Percentiles rank a stretch among this genome's conserved stretches.
Evolutionary conservation across 2,329 filamentous ascomycete genomes (phyloP).

Genomic region (Allantophomopsis cytisporea): DNA sequence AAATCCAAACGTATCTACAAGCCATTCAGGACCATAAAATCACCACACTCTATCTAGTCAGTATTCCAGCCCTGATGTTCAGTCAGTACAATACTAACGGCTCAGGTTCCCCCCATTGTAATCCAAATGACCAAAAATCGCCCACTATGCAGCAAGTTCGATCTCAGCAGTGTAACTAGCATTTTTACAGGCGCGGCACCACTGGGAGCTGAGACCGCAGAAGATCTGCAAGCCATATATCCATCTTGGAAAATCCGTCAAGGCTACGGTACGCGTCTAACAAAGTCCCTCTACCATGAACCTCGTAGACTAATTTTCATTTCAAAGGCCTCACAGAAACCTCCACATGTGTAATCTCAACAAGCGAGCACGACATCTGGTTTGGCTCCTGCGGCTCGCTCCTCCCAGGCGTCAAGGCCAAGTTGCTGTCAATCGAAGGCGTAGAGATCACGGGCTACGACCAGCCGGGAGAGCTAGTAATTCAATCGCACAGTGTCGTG

Average conservation of each 20-base stretch:
- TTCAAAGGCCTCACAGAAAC: constrained; percentile 60
- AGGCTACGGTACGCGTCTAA: constrained; percentile 44
- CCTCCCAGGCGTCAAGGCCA: constrained; percentile 48
- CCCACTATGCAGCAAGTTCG: constrained; percentile 47
- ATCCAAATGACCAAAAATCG: constrained; percentile 59
- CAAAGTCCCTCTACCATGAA: not conserved
- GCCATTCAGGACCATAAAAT: constrained; percentile 60
- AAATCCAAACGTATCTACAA: constrained; percentile 48
- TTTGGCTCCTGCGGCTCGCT: constrained; percentile 62
- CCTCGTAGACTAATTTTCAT: not conserved
- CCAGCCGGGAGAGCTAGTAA: constrained; percentile 65
- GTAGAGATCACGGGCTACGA: constrained; percentile 58
- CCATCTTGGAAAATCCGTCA: constrained; percentile 55
- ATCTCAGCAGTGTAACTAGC: constrained; percentile 51
- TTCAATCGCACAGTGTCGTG: constrained; percentile 64
- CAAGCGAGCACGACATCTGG: constrained; percentile 47
- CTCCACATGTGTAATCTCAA: constrained; percentile 52
- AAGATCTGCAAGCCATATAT: constrained; percentile 45
- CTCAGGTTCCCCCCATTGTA: constrained; percentile 65
- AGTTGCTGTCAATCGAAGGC: constrained; percentile 55
- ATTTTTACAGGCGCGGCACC: constrained; percentile 71
- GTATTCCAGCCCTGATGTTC: constrained; percentile 8
- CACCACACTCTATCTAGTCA: constrained; percentile 49
- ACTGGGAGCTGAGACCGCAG: constrained; percentile 57
- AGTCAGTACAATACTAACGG: not conserved